Conservation (phyloP, 2,329 filamentous ascomycete genomes). For the Pestalotiopsis sp. region DNA sequence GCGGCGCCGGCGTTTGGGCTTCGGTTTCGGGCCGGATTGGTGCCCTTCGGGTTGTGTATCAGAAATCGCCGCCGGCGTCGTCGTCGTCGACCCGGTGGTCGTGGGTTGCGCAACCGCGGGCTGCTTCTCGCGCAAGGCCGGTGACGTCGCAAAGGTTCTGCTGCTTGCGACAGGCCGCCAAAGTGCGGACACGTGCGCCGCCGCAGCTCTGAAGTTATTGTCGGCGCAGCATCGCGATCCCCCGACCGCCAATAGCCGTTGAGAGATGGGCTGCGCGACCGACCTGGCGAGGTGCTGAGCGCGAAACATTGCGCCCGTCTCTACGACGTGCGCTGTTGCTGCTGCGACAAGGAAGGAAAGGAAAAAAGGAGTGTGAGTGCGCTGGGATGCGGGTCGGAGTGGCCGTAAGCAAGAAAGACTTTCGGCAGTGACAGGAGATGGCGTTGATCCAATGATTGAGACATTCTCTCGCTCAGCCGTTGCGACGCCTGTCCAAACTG, state of each 20-base stretch:
- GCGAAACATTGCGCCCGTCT: background rate
- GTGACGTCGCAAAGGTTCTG: background rate
- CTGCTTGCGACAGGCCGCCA: background rate
- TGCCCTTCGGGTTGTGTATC: background rate
- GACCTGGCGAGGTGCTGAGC: background rate
- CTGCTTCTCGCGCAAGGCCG: background rate
- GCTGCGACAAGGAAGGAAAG: background rate
- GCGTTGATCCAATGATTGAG: background rate
- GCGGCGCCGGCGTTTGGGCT: slow-evolving; percentile 6
- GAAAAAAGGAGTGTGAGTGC: background rate
- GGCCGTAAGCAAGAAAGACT: background rate
- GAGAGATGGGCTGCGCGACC: background rate
- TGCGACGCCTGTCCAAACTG: background rate
- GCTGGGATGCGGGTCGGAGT: background rate
- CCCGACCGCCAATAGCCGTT: background rate
- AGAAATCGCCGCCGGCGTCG: background rate
- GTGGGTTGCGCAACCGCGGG: background rate
- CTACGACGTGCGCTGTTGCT: background rate
- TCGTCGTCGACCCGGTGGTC: background rate
- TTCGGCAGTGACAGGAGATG: background rate
- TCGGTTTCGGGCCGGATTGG: background rate
- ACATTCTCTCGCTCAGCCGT: slow-evolving; percentile 1
- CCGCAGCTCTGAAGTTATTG: background rate
- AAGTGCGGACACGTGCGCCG: background rate
- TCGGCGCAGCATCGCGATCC: background rate